Percentiles rank a stretch among this genome's conserved stretches.
Conservation (phyloP, 73 alveolate species). For the Durusdinium trenchii region DNA sequence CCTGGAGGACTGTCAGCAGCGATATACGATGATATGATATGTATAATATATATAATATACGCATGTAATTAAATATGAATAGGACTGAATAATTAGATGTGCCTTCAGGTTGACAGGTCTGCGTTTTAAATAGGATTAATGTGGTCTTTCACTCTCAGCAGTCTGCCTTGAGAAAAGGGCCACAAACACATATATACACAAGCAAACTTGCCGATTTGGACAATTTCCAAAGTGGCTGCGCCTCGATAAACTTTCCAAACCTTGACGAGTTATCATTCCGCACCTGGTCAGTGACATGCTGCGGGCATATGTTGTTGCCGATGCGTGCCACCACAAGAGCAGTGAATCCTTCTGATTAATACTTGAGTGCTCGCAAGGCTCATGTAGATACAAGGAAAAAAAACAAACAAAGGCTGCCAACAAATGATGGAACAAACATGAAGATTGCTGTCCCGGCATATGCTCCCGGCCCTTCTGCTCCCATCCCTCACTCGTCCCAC, state of each 20-base stretch:
- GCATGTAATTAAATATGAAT: neutral
- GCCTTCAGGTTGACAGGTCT: neutral
- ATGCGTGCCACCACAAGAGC: too few species aligned
- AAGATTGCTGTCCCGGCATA: neutral
- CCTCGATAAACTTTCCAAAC: conserved; percentile 98
- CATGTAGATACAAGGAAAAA: neutral
- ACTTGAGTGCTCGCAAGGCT: neutral
- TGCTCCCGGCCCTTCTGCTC: neutral
- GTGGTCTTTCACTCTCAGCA: neutral
- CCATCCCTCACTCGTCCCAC: neutral
- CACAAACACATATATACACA: neutral
- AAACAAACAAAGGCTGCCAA: neutral
- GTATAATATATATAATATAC: neutral
- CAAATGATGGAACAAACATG: neutral
- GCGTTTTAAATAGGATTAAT: neutral
- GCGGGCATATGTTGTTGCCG: neutral
- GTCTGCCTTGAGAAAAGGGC: neutral
- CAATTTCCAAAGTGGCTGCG: neutral
- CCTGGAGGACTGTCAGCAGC: neutral
- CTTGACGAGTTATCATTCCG: conserved; percentile 97
- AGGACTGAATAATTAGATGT: neutral
- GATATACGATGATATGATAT: neutral
- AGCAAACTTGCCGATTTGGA: neutral
- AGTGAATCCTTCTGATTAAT: too few species aligned
- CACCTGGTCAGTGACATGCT: conserved; percentile 50